Evolutionary conservation across 2,329 filamentous ascomycete species (phyloP).

Genomic region (Nothophaeocryptopus gaeumannii): DNA sequence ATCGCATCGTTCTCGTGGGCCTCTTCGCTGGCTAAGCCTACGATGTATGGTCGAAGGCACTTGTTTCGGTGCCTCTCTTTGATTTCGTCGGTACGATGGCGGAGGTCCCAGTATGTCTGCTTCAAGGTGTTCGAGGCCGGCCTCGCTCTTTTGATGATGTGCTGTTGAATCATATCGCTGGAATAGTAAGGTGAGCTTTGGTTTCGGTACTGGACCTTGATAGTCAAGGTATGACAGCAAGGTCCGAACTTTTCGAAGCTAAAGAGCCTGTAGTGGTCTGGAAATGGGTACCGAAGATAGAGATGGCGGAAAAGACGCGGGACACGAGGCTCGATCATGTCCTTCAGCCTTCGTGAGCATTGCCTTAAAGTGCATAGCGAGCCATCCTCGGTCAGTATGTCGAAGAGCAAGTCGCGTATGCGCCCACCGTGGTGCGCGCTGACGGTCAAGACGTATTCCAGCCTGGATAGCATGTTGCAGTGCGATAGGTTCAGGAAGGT

Average conservation of each 20-base stretch:
- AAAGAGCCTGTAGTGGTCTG: background rate
- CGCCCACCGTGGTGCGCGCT: conserved; percentile 4
- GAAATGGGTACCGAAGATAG: conserved; percentile 1
- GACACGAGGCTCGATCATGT: conserved; percentile 5
- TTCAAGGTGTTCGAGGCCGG: too few species aligned
- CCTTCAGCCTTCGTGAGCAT: conserved; percentile 10
- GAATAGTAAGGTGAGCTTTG: too few species aligned
- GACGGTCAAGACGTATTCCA: conserved; percentile 22
- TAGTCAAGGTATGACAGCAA: conserved; percentile 17
- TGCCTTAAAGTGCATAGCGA: conserved; percentile 20
- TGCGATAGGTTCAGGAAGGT: too few species aligned
- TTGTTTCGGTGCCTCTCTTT: too few species aligned
- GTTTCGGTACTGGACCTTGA: background rate
- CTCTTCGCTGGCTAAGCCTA: too few species aligned
- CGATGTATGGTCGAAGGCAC: too few species aligned
- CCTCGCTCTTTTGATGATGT: too few species aligned
- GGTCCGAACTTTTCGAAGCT: too few species aligned
- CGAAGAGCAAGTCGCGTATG: conserved; percentile 15
- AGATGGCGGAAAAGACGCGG: conserved; percentile 5
- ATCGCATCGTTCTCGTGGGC: conserved; percentile 1
- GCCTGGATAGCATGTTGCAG: conserved; percentile 17
- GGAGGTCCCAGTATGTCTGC: too few species aligned
- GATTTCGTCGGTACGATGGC: too few species aligned
- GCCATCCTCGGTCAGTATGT: conserved; percentile 12
- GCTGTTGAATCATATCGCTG: too few species aligned